Percentiles rank a stretch among this genome's conserved stretches.
These are phyloP conservation scores for Diaporthe helianthi DNA, from an alignment of 2,329 filamentous ascomycete species.

Conservation along the genomic window DNA sequence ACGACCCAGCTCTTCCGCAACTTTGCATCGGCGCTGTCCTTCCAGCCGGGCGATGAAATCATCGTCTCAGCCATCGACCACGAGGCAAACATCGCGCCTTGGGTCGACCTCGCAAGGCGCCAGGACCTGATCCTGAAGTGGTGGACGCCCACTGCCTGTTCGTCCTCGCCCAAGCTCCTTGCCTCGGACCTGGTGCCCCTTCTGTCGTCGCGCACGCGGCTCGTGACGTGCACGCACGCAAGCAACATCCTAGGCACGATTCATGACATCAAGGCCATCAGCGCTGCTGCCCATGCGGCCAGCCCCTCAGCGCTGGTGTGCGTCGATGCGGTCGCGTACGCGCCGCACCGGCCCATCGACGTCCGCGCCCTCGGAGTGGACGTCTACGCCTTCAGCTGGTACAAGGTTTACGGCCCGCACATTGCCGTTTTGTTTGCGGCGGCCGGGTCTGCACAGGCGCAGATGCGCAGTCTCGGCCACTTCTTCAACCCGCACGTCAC, in stretches of 20 bases:
- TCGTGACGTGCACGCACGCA: slow-evolving; percentile 77
- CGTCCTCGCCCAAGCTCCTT: slow-evolving; percentile 62
- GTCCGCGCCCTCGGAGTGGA: slow-evolving; percentile 73
- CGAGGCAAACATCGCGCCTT: slow-evolving; percentile 78
- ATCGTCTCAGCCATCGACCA: slow-evolving; percentile 77
- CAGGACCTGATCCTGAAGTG: slow-evolving; percentile 70
- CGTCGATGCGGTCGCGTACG: slow-evolving; percentile 80
- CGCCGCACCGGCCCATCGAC: slow-evolving; percentile 75
- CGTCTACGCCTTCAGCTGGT: slow-evolving; percentile 82
- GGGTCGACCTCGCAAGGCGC: slow-evolving; percentile 71
- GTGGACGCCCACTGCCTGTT: slow-evolving; percentile 61
- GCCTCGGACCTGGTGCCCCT: slow-evolving; percentile 63
- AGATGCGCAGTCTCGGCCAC: slow-evolving; percentile 65
- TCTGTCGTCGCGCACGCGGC: slow-evolving; percentile 68
- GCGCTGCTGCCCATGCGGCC: slow-evolving; percentile 56
- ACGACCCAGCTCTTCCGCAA: slow-evolving; percentile 81
- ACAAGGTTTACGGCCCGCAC: slow-evolving; percentile 83
- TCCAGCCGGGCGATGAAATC: slow-evolving; percentile 68
- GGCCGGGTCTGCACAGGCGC: slow-evolving; percentile 55
- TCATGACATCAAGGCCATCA: slow-evolving; percentile 65
- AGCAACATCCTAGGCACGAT: slow-evolving; percentile 78
- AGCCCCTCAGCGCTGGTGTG: slow-evolving; percentile 66
- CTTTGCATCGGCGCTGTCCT: slow-evolving; percentile 62
- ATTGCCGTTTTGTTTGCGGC: slow-evolving; percentile 74
- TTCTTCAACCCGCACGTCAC: slow-evolving; percentile 70